Base-by-base conservation (phyloP, 2,329 filamentous ascomycete species). In the Orbilia brochopaga region DNA sequence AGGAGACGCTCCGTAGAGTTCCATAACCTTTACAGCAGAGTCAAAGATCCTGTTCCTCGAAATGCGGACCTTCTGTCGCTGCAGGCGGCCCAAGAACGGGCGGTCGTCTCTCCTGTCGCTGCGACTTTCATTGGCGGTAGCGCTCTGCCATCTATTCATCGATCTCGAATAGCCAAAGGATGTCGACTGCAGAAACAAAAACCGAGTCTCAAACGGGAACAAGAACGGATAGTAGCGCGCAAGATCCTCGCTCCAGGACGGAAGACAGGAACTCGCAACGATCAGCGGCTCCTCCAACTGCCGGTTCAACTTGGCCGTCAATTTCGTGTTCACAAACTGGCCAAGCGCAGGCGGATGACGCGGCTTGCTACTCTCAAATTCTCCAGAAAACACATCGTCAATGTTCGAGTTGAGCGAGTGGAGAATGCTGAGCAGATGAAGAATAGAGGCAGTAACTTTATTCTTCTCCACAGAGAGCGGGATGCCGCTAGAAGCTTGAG, bases 1-100 rank as follows among this genome's bases (percentile, higher is more conserved):
- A 69, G 96, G 91, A 0, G 93, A 96, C n/a, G 91, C 91, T 0
- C 94, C 94, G 77, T 99, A 99, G 1, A 97, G 85, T 76, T 99
- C 93, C 93, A 99, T 97, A 30, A 99, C 94, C 80, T 99, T 99
- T 79, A 97, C 84, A 0, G 94, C 94, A 13, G 94, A 97, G 79
- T 99, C 94, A 6, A 99, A 83, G 51, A 99, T 97, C 77, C 95
- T 92, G n/a, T 87, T 87, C 48, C 94, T 87, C 3, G 93, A 96
- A 72, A 99, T 97, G 50, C 94, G 89, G n/a, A 99, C 93, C 80
- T 99, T 99, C 78, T 99, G 94, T 64, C 94, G 88, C 79, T 97
- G 94, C 0, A 97, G 84, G 46, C 93, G 86, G 13, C 94, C 94
- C 1, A 97, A 83, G 83, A 95, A 96, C 1, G 92, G 92, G 11